Evolutionary conservation across 1,284 basidiomycete genomes (phyloP), one percentile per base, ranked within the genome.

Genomic region (Boletus austroedulis): DNA sequence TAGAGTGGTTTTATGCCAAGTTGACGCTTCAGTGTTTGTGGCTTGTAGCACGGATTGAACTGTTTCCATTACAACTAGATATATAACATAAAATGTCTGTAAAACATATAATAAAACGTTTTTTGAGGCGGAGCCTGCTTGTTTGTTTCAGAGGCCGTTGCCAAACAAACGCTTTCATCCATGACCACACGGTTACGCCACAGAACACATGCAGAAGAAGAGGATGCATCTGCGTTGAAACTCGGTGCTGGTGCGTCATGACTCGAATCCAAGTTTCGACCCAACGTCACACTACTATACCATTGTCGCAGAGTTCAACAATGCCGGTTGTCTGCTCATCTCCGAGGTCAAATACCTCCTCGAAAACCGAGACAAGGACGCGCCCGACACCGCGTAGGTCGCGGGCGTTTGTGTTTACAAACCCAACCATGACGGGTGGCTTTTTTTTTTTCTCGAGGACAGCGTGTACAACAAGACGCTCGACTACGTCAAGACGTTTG

Each of bases 281-380:
- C 29, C 28, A 47, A 59, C 47, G n/a, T 40, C 40, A 21, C 5
- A n/a, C n/a, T n/a, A n/a, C n/a, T n/a, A n/a, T n/a, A n/a, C n/a
- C n/a, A 0, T 65, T 17, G 32, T 19, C 5, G 26, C 48, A 93
- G 94, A 94, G 69, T 95, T 95, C 76, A 91, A 92, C 76, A 92
- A 92, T 65, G 90, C 89, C 4, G 92, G 91, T 77, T 95, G 92
- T 75, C 76, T 96, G 65, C 83, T 94, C 64, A 94, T 94, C 63
- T 94, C 92, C 1, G 94, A 96, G 71, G 94, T 95, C 68, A 92
- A 92, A 69, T 89, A 94, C 69, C 78, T 96, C 50, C 79, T 96
- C 38, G 92, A 94, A 73, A 90, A 93, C 71, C 80, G 89, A 60
- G 87, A 92, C 72, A 90, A 90, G 71, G 89, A 89, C 65, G 86